Percentiles rank a stretch among this genome's conserved stretches.
Evolutionary conservation across 345 rosid genomes (phyloP).

Genomic region (Alliaria petiolata): DNA sequence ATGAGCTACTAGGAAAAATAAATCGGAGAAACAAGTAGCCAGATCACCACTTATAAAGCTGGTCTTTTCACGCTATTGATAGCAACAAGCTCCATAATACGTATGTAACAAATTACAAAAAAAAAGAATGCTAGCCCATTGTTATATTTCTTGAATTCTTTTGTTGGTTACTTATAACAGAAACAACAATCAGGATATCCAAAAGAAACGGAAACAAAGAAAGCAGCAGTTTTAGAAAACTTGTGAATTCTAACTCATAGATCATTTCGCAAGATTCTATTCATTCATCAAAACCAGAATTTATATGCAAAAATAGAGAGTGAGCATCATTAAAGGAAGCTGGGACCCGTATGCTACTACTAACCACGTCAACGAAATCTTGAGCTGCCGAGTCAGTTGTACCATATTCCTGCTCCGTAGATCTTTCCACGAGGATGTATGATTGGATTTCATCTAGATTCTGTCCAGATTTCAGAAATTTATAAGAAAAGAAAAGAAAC

Average conservation of each 20-base stretch:
- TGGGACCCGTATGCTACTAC: conserved; percentile 26
- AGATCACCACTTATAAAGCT: background rate
- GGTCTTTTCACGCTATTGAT: background rate
- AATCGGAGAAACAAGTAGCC: background rate
- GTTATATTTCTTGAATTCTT: background rate
- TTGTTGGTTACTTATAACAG: background rate
- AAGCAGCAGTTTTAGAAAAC: background rate
- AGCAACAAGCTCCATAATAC: background rate
- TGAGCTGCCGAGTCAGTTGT: conserved; percentile 43
- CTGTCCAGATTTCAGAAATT: conserved; percentile 41
- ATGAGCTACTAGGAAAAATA: background rate
- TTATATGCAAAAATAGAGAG: background rate
- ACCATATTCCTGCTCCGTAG: conserved; percentile 29
- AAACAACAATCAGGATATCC: background rate
- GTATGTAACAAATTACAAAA: background rate
- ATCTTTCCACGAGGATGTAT: conserved; percentile 78
- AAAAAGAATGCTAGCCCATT: background rate
- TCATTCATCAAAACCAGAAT: background rate
- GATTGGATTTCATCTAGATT: conserved; percentile 86
- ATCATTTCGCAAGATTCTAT: background rate
- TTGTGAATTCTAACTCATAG: background rate
- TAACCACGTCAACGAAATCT: conserved; percentile 60
- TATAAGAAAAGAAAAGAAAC: background rate
- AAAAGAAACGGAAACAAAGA: background rate
- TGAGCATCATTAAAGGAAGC: background rate